These are phyloP conservation scores for Roridomyces roridus DNA, from an alignment of 768 basidiomycete species.

Conservation along the genomic window DNA sequence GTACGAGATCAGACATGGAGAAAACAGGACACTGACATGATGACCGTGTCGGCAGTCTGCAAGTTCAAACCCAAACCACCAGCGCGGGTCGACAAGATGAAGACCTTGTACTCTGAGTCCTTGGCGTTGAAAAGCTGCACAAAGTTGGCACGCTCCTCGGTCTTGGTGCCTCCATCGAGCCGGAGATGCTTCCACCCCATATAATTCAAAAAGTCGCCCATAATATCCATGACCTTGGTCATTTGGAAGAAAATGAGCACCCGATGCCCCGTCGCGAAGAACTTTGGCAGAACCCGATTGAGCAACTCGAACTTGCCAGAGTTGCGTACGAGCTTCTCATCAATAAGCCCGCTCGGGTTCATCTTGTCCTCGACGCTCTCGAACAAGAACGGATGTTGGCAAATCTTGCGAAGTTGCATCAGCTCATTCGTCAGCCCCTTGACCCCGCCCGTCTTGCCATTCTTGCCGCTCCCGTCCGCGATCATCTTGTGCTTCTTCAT, in stretches of 20 bases:
- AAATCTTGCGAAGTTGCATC: constrained; percentile 98
- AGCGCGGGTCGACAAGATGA: constrained; percentile 93
- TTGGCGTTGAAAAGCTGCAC: constrained; percentile 90
- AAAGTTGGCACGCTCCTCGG: constrained; percentile 89
- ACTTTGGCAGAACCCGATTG: constrained; percentile 91
- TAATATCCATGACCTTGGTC: constrained; percentile 99
- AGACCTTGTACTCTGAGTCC: constrained; percentile 86
- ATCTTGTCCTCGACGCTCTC: constrained; percentile 95
- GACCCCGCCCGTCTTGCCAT: constrained; percentile 80
- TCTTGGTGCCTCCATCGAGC: constrained; percentile 96
- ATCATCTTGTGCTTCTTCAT: constrained; percentile 99
- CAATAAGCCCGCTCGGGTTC: constrained; percentile 80
- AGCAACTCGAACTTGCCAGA: constrained; percentile 96
- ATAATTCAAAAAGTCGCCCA: constrained; percentile 93
- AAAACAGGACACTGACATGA: constrained; percentile 67
- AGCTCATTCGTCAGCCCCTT: constrained; percentile 93
- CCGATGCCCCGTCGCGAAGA: constrained; percentile 91
- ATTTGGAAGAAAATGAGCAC: constrained; percentile 99
- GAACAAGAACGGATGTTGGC: constrained; percentile 97
- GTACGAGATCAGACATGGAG: neutral
- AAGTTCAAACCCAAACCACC: constrained; percentile 94
- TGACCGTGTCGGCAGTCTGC: constrained; percentile 95
- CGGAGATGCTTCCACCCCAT: constrained; percentile 88
- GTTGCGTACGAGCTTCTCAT: constrained; percentile 84
- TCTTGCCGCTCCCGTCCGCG: constrained; percentile 77